These are phyloP conservation scores for Globisporangium yorkense DNA, from an alignment of 352 stramenopile species.

Conservation along the genomic window DNA sequence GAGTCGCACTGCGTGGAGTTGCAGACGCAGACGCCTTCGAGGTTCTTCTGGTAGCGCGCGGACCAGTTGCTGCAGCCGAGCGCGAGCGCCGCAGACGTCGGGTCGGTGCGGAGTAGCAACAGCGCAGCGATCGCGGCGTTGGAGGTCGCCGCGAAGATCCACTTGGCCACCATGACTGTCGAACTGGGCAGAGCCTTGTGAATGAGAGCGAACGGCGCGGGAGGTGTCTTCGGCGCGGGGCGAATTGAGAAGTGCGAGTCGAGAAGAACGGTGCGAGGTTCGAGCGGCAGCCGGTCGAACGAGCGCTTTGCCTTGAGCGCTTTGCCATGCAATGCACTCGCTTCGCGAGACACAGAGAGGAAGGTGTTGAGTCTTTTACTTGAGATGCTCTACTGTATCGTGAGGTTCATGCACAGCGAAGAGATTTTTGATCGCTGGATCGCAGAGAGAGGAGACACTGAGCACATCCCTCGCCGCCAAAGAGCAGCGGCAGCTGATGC, in stretches of 20 bases:
- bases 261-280: not conserved
- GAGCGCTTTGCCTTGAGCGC: not conserved
- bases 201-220: too few species aligned
- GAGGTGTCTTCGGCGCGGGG: not conserved
- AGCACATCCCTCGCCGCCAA: too few species aligned
- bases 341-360: too few species aligned
- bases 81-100: slow-evolving; percentile 5
- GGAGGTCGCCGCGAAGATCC: not conserved
- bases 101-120: slow-evolving; percentile 1
- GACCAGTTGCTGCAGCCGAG: slow-evolving; percentile 38
- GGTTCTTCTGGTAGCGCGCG: slow-evolving; percentile 33
- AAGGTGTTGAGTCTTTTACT: not conserved
- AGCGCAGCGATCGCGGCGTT: not conserved
- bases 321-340: too few species aligned
- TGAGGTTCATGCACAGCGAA: too few species aligned
- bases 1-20: slow-evolving; percentile 46
- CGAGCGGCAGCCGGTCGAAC: too few species aligned
- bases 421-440: too few species aligned
- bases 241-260: not conserved
- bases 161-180: slow-evolving; percentile 6
- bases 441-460: too few species aligned
- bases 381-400: too few species aligned
- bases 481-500: not conserved
- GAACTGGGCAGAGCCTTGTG: not conserved
- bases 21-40: slow-evolving; percentile 50